Percentiles rank a stretch among this genome's conserved stretches.
Evolutionary conservation across 202 grass and related monocot genomes (phyloP).

Genomic region (Digitaria exilis): DNA sequence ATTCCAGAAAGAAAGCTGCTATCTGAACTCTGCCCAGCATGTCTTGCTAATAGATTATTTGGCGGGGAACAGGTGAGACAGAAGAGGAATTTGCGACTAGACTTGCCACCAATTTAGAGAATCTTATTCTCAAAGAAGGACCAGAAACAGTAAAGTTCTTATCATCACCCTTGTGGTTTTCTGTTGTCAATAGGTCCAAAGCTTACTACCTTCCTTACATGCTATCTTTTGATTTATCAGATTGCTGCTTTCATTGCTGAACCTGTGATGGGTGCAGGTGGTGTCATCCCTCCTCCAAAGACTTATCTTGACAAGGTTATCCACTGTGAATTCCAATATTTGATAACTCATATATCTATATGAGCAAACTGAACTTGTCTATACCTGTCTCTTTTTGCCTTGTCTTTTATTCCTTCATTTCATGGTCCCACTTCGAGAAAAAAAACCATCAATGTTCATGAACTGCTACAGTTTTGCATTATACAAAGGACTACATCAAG

Average conservation of each 20-base stretch:
- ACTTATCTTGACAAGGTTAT: constrained; percentile 97
- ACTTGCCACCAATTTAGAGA: constrained; percentile 92
- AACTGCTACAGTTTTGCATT: neutral
- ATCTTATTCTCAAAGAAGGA: constrained; percentile 98
- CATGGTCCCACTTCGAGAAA: neutral
- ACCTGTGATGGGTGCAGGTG: constrained; percentile 96
- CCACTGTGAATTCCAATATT: neutral
- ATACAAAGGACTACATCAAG: neutral
- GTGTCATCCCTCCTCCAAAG: constrained; percentile 93
- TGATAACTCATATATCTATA: neutral
- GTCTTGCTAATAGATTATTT: constrained; percentile 35
- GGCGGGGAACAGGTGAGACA: constrained; percentile 67
- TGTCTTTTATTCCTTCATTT: constrained; percentile 6
- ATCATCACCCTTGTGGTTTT: constrained; percentile 14
- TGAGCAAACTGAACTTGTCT: constrained; percentile 7
- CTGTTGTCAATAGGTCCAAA: too few relatives aligned
- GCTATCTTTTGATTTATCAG: constrained; percentile 44
- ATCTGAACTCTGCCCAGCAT: neutral
- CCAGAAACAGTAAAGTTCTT: constrained; percentile 76
- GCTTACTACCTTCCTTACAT: constrained; percentile 8
- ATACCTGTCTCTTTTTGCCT: neutral
- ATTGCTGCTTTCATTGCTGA: constrained; percentile 96
- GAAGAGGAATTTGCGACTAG: constrained; percentile 92
- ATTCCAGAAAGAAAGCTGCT: neutral
- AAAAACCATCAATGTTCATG: neutral